Base-by-base conservation (phyloP, 306 rosid species). In the Lagenaria siceraria region DNA sequence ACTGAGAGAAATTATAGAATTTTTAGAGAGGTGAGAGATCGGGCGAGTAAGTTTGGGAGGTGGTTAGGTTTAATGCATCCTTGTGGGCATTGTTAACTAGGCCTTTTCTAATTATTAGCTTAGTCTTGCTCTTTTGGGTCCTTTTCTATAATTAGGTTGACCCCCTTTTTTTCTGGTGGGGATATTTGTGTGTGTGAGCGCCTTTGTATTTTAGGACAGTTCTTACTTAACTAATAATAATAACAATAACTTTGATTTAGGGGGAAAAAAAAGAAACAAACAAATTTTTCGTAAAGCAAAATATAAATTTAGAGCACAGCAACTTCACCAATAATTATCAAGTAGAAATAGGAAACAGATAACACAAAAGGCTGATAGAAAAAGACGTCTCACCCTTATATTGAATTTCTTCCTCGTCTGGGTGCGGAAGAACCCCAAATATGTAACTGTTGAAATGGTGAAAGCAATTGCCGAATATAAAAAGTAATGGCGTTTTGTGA, bases 321-420 rank as follows among this genome's bases (percentile, higher is more conserved):
- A 65, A 3, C 42, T 49, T 72, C 60, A 49, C 14, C 12, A 46
- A 12, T 42, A 40, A 38, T 66, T 11, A 38, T 11, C 17, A 66
- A 38, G 29, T 36, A 38, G 52, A 10, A 66, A 66, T 40, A 21
- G 10, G 29, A 66, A 66, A 66, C 31, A 64, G 27, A 21, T 60
- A 79, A 80, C 66, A 71, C 46, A 51, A 17, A n/a, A 54, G 24
- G 64, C 21, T 18, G 40, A 77, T 12, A 65, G 64, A 83, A 40
- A 75, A 35, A 27, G 61, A 73, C n/a, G 14, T 62, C 83, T 80
- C 36, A 92, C 99, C 96, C 90, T 87, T 80, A 96, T 92, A 86
- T 96, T 96, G 84, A 96, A 96, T 86, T 91, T 96, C 89, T 81
- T 96, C 77, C 87, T 87, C 54, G 90, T 90, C 74, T 86, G 93